Percentiles rank a stretch among this genome's conserved stretches.
Conservation (phyloP, 1,284 basidiomycete species). For the Sporisorium exsertum region DNA sequence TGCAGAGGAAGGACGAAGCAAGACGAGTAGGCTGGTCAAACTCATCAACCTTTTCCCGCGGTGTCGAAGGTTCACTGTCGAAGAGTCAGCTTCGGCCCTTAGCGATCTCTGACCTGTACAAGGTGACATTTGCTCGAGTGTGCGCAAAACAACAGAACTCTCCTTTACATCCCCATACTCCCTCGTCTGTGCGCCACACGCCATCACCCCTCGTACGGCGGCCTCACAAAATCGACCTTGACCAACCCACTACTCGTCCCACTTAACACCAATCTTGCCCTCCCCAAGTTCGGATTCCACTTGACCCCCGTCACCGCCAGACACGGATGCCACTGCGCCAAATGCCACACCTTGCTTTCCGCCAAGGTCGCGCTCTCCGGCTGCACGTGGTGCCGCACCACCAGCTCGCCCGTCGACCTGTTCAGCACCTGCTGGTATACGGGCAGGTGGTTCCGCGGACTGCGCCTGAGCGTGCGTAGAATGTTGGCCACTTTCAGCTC, state of each 20-base stretch:
- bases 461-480: conserved; percentile 10
- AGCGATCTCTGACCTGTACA: background rate
- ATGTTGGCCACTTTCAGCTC: conserved; percentile 38
- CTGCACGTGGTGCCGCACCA: conserved; percentile 9
- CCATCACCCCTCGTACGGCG: conserved; percentile 17
- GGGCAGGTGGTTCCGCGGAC: conserved; percentile 13
- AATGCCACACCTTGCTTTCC: conserved; percentile 19
- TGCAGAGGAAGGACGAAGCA: background rate
- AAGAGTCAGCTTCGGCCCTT: background rate
- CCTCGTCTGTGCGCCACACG: background rate
- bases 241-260: conserved; percentile 29
- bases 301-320: conserved; percentile 25
- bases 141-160: background rate
- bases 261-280: conserved; percentile 19
- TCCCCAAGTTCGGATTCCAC: conserved; percentile 39
- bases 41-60: background rate
- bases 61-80: background rate
- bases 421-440: conserved; percentile 27
- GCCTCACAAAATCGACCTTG: conserved; percentile 28
- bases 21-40: background rate
- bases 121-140: background rate
- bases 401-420: conserved; percentile 18
- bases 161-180: background rate
- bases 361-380: conserved; percentile 17
- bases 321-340: conserved; percentile 20